These are phyloP conservation scores for Schizophyllum commune DNA, from an alignment of 1,284 basidiomycete genomes.

Conservation along the genomic window DNA sequence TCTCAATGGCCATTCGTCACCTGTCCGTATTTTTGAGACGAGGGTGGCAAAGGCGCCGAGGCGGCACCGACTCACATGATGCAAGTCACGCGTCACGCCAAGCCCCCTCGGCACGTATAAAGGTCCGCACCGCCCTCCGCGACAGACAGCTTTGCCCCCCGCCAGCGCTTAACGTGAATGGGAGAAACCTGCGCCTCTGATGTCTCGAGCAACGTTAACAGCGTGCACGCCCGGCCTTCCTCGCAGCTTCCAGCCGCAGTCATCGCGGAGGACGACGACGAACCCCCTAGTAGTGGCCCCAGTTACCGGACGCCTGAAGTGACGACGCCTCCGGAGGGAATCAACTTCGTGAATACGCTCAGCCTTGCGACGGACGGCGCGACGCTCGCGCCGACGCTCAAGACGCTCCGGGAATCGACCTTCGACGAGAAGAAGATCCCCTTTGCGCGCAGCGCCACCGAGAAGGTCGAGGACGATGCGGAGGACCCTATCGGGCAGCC, in stretches of 20 bases:
- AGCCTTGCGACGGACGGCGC: too few relatives aligned
- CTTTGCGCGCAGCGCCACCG: not conserved
- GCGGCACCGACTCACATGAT: not conserved
- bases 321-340: slow-evolving; percentile 8
- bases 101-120: not conserved
- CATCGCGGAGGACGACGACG: slow-evolving; percentile 30
- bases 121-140: not conserved
- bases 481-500: not conserved
- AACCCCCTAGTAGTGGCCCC: slow-evolving; percentile 33
- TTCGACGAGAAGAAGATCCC: not conserved
- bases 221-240: slow-evolving; percentile 19
- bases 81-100: not conserved
- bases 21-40: not conserved
- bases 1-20: too few relatives aligned
- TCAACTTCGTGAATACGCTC: not conserved
- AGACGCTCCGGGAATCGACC: too few relatives aligned
- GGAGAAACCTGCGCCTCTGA: slow-evolving; percentile 25
- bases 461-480: not conserved
- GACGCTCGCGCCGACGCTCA: too few relatives aligned
- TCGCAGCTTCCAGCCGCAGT: slow-evolving; percentile 20
- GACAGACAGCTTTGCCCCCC: not conserved
- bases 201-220: slow-evolving; percentile 17
- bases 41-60: not conserved
- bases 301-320: slow-evolving; percentile 24
- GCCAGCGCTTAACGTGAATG: slow-evolving; percentile 19